These are phyloP conservation scores for Populus trichocarpa DNA, from an alignment of 441 rosid species.

Conservation along the genomic window DNA sequence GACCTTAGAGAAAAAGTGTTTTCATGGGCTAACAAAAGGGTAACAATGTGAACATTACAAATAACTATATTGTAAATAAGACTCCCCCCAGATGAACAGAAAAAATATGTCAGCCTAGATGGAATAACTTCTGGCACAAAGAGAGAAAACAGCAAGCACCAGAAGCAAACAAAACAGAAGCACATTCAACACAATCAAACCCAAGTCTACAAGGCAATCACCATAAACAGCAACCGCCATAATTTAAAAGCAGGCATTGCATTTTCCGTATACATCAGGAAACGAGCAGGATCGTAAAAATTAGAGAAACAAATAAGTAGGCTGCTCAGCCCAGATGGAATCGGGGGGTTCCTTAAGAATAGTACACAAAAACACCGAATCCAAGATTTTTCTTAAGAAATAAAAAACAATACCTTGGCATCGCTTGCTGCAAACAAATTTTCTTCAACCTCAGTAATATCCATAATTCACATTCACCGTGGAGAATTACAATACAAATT, in stretches of 20 bases:
- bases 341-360: background rate
- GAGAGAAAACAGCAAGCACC: background rate
- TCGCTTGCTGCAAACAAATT: constrained; percentile 85
- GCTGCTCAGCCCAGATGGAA: background rate
- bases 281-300: background rate
- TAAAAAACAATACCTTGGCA: constrained; percentile 67
- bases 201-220: constrained; percentile 2
- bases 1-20: background rate
- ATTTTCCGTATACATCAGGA: background rate
- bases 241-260: background rate
- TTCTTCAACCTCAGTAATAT: constrained; percentile 81
- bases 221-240: background rate
- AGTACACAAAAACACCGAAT: constrained; percentile 7
- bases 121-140: background rate
- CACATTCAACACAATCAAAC: background rate
- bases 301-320: background rate
- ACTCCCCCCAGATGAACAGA: background rate
- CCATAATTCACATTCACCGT: constrained; percentile 59
- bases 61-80: background rate
- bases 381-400: background rate
- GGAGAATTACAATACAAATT: constrained; percentile 25
- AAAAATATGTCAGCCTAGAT: background rate
- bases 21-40: constrained; percentile 1
- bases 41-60: background rate
- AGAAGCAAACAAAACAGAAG: background rate